Evolutionary conservation across 371 early-diverging fungal genomes (phyloP).

Genomic region (Cokeromyces recurvatus): DNA sequence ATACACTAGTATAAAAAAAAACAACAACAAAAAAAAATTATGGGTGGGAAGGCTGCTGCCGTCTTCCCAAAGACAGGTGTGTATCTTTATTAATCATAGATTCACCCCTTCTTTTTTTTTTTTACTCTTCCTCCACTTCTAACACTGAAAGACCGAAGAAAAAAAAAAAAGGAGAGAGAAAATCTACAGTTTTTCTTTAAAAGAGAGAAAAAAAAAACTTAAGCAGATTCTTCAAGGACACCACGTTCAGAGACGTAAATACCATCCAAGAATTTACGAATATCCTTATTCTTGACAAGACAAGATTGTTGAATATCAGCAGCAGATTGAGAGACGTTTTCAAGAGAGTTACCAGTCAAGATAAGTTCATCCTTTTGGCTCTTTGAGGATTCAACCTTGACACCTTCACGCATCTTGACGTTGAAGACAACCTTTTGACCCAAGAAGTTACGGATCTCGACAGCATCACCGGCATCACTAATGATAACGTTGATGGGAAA

Average conservation of each 20-base stretch:
- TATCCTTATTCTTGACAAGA: constrained; percentile 89
- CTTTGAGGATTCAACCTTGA: constrained; percentile 78
- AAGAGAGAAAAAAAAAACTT: too few species aligned
- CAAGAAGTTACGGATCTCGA: constrained; percentile 99
- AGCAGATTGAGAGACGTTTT: constrained; percentile 97
- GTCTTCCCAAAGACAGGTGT: constrained; percentile 40
- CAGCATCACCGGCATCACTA: constrained; percentile 71
- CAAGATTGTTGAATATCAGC: constrained; percentile 78
- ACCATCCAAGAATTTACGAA: constrained; percentile 99
- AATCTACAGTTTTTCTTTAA: too few species aligned
- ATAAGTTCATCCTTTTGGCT: constrained; percentile 96
- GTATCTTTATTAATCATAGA: constrained; percentile 50
- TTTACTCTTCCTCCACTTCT: too few species aligned
- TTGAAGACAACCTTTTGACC: constrained; percentile 96
- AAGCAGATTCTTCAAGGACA: constrained; percentile 31
- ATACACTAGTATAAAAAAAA: too few species aligned
- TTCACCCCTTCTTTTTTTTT: too few species aligned
- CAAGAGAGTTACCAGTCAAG: constrained; percentile 94
- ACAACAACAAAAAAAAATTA: constrained; percentile 15
- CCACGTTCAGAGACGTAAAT: constrained; percentile 93
- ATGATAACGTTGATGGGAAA: constrained; percentile 99
- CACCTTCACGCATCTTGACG: constrained; percentile 92
- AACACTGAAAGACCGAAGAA: too few species aligned
- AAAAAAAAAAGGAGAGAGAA: too few species aligned
- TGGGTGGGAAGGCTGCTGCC: constrained; percentile 46